Evolutionary conservation across 257 asterid genomes (phyloP), one percentile per base, ranked within the genome.

Genomic region (Capsicum rhomboideum): DNA sequence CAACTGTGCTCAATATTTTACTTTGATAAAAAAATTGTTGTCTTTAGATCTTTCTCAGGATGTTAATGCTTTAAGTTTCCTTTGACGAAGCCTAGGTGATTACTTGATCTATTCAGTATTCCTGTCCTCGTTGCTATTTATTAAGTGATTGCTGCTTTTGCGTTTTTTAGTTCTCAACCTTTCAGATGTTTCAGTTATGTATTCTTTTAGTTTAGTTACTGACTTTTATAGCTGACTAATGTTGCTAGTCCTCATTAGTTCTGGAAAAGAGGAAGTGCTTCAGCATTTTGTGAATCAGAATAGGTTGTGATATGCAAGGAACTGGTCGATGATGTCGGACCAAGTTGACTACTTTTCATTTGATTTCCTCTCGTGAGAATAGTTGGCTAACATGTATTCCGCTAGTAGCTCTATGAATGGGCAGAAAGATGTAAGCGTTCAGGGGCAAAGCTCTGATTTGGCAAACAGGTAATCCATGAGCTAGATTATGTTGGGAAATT

Each of bases 391-490:
- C 67, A 88, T 87, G 93, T 85, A 85, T 87, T 88, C 91, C 20
- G 72, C 85, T 82, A 83, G 85, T 84, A 89, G 80, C 74, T 88
- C 91, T 61, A 82, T 87, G 66, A 91, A 90, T 84, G 92, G 91
- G 82, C 90, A 78, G 79, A 85, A 89, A 83, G 87, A 91, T 28
- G 71, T 83, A 52, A 88, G 82, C 53, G 69, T 81, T 82, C 87
- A 71, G 79, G 87, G 72, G 53, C 88, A 84, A 80, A 91, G 79
- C 87, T 87, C 90, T 63, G 89, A 86, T 83, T 87, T 84, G 68
- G 82, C 92, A 42, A 89, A 77, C 90, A 89, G 94, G 97, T 94
- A 87, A 82, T 56, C 82, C 34, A 28, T 49, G 84, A 71, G 83
- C 82, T 49, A 78, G 84, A 84, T 72, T 80, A 50, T 50, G 46